A percentile compares a stretch with the other conserved stretches of the same genome.
Conservation (phyloP, 768 basidiomycete genomes). For the Boletus rubropictus region DNA sequence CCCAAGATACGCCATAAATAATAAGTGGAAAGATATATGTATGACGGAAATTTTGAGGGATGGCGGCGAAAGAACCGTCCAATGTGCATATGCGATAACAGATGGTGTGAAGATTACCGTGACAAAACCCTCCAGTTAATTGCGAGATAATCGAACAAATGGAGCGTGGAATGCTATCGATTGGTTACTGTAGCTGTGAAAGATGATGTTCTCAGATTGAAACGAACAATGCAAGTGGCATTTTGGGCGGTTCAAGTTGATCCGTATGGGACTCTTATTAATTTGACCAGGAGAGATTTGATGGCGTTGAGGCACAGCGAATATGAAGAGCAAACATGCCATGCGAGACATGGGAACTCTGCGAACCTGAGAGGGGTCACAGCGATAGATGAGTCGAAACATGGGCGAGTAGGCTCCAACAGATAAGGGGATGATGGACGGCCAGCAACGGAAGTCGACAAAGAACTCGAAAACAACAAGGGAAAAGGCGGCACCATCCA, state of each 20-base stretch:
- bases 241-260: conserved; percentile 13
- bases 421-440: conserved; percentile 1
- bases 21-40: conserved; percentile 13
- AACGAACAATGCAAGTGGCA: conserved; percentile 16
- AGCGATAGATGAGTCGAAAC: conserved; percentile 7
- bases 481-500: not conserved
- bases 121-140: conserved; percentile 10
- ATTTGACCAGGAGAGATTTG: conserved; percentile 10
- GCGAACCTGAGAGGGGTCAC: conserved; percentile 11
- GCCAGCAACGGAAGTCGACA: conserved; percentile 5
- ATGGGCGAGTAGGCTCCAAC: conserved; percentile 1
- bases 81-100: conserved; percentile 26
- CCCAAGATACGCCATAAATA: conserved; percentile 32
- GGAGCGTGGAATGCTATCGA: conserved; percentile 25
- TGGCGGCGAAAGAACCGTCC: conserved; percentile 28
- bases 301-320: conserved; percentile 14
- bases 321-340: conserved; percentile 13
- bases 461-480: conserved; percentile 7
- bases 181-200: conserved; percentile 16
- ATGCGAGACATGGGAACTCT: conserved; percentile 10
- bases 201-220: conserved; percentile 18
- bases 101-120: conserved; percentile 15
- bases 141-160: conserved; percentile 28
- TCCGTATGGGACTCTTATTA: conserved; percentile 6
- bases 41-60: conserved; percentile 10